Evolutionary conservation across 306 rosid species (phyloP).

Genomic region (Purshia tridentata): DNA sequence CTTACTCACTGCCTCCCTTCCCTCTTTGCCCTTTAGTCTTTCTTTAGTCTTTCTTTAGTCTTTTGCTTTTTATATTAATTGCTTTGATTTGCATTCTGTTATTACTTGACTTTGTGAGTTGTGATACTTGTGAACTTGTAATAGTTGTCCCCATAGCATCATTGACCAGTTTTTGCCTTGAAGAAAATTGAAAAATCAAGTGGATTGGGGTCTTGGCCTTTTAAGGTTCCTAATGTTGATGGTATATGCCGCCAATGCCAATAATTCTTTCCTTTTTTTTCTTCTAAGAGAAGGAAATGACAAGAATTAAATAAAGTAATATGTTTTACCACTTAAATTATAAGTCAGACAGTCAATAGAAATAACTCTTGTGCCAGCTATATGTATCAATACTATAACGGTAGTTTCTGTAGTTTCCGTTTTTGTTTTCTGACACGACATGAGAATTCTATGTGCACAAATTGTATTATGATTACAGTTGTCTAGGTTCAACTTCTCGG

Average conservation of each 20-base stretch:
- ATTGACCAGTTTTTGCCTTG: background rate
- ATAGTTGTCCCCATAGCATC: background rate
- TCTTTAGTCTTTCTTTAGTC: background rate
- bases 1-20: background rate
- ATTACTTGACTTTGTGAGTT: constrained; percentile 6
- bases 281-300: background rate
- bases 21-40: background rate
- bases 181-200: background rate
- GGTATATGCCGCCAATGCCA: background rate
- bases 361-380: too few relatives aligned
- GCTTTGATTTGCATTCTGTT: background rate
- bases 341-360: too few relatives aligned
- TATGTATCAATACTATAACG: too few relatives aligned
- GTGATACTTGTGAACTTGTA: background rate
- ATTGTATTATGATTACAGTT: background rate
- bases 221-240: too few relatives aligned
- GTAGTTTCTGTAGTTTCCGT: too few relatives aligned
- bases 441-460: background rate
- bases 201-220: background rate
- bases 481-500: background rate
- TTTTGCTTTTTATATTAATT: background rate
- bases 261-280: background rate
- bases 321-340: too few relatives aligned
- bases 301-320: too few relatives aligned
- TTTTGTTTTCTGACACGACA: too few relatives aligned